Evolutionary conservation across 2,329 filamentous ascomycete species (phyloP), one percentile per base, ranked within the genome.

Genomic region (Dactylella cylindrospora): DNA sequence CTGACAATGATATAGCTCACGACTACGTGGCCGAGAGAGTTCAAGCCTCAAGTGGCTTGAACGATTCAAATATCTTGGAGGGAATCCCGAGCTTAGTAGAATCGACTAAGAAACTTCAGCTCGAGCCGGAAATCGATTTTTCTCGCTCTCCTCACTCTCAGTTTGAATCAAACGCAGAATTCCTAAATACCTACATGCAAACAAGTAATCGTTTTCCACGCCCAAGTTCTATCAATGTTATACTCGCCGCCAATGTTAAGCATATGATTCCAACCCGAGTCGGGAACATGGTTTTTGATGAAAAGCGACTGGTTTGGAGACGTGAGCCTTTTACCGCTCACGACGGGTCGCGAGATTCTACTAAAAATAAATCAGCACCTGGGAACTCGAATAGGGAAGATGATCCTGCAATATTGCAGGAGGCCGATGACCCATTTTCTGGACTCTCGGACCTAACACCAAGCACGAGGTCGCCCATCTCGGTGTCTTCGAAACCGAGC

Each of bases 231-330:
- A 31, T 61, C 13, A 61, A 61, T 39, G 55, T 61, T 9, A 61
- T 61, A 3, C 25, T 61, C 10, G 55, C 55, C 20, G 50, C 55
- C 2, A 61, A 45, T 15, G 55, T 61, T 17, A 47, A 36, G n/a
- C 55, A 61, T 38, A 61, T 61, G 55, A 61, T 61, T 47, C 55
- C 55, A 19, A 61, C 36, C 38, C 47, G 53, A 26, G 47, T 61
- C 15, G 55, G 55, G 9, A 52, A 35, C 32, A 61, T 61, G 55
- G 47, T 61, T 7, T 61, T 61, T 32, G 55, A 61, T 12, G 55
- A 61, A 25, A 46, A 61, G 20, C 32, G 41, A 25, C 47, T 40
- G 19, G 47, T 49, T 3, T 61, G 55, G 55, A 40, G 55, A 3
- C 47, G 47, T 15, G 28, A 51, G 7, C 28, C 36, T 12, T 41